A percentile compares a stretch with the other conserved stretches of the same genome.
These are phyloP conservation scores for Pseudogymnoascus sp. DNA, from an alignment of 2,329 filamentous ascomycete species.

Conservation along the genomic window DNA sequence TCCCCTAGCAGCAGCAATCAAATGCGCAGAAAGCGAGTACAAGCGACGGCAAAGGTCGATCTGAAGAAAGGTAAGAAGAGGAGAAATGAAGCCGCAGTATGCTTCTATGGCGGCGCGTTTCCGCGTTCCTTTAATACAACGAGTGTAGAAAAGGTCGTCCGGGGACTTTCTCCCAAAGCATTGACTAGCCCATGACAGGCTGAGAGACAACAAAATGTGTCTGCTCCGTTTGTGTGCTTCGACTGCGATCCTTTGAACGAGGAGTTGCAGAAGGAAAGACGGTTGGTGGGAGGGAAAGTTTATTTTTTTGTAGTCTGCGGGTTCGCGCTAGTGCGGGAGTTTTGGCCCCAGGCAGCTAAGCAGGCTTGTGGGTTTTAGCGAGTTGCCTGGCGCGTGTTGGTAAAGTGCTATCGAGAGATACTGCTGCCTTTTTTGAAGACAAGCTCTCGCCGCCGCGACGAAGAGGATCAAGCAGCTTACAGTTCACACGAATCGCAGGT, in stretches of 20 bases:
- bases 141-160: constrained; percentile 58
- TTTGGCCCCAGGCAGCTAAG: constrained; percentile 6
- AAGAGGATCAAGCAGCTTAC: neutral
- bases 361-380: neutral
- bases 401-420: constrained; percentile 6
- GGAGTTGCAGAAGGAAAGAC: constrained; percentile 52
- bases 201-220: constrained; percentile 32
- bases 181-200: constrained; percentile 28
- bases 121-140: constrained; percentile 51
- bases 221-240: constrained; percentile 89
- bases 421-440: neutral
- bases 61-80: constrained; percentile 37
- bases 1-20: constrained; percentile 22
- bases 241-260: constrained; percentile 99
- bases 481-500: neutral
- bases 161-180: constrained; percentile 99
- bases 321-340: neutral
- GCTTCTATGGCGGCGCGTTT: constrained; percentile 99
- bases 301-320: constrained; percentile 8
- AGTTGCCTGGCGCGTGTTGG: neutral
- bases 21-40: constrained; percentile 25
- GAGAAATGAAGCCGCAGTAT: constrained; percentile 69
- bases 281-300: constrained; percentile 12
- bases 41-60: constrained; percentile 27
- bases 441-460: neutral